These are phyloP conservation scores for Acorus calamus DNA, from an alignment of 106 monocot genomes.

Conservation along the genomic window DNA sequence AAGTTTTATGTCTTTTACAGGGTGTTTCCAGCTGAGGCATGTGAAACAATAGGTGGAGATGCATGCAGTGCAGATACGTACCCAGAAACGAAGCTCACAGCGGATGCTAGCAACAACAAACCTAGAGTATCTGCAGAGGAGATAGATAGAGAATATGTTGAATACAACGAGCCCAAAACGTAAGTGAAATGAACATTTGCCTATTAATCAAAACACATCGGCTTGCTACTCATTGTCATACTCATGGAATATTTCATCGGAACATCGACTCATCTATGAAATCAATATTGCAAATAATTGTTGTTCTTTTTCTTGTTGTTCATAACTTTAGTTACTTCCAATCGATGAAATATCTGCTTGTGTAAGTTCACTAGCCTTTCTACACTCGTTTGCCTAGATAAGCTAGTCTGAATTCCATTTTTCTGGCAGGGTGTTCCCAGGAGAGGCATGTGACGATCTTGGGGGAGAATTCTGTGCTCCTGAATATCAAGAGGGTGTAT, in stretches of 20 bases:
- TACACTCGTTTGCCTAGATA: too few relatives aligned
- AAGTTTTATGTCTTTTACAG: conserved; percentile 21
- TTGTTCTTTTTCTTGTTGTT: too few relatives aligned
- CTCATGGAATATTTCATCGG: too few relatives aligned
- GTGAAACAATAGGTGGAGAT: conserved; percentile 70
- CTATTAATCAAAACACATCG: too few relatives aligned
- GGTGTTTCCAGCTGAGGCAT: conserved; percentile 82
- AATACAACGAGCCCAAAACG: conserved; percentile 67
- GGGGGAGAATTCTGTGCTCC: conserved; percentile 85
- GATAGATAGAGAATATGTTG: conserved; percentile 62
- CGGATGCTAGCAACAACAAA: not conserved
- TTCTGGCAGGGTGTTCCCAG: conserved; percentile 62
- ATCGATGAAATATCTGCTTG: too few relatives aligned
- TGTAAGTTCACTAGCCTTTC: too few relatives aligned
- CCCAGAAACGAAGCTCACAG: conserved; percentile 49
- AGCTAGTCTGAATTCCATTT: not conserved
- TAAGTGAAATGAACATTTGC: conserved; percentile 9
- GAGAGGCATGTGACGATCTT: conserved; percentile 84
- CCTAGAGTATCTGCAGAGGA: conserved; percentile 17
- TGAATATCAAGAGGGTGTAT: conserved; percentile 50
- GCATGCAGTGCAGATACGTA: conserved; percentile 52
- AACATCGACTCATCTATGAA: too few relatives aligned
- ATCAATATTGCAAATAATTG: too few relatives aligned
- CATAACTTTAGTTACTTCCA: too few relatives aligned
- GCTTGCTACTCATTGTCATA: too few relatives aligned